Evolutionary conservation across 2,329 filamentous ascomycete species (phyloP).

Genomic region (Aspergillus pseudoterreus): DNA sequence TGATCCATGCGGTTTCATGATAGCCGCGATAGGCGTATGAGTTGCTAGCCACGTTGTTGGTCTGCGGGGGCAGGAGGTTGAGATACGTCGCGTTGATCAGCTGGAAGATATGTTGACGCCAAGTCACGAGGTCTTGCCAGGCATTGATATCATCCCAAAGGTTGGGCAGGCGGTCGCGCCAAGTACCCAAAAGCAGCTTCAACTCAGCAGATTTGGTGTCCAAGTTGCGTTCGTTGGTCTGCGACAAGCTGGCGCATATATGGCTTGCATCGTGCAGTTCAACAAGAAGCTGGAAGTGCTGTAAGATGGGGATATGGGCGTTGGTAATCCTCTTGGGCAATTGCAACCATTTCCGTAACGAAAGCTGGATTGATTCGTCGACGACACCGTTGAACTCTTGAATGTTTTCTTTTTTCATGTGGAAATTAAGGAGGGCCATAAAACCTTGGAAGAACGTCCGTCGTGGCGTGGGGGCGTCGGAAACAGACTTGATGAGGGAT

Average conservation of each 20-base stretch:
- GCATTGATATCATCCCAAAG: constrained; percentile 99
- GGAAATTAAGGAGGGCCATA: constrained; percentile 91
- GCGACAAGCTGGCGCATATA: constrained; percentile 85
- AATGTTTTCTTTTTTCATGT: constrained; percentile 77
- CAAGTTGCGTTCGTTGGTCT: constrained; percentile 78
- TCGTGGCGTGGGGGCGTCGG: constrained; percentile 91
- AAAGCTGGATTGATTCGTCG: constrained; percentile 95
- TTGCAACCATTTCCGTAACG: constrained; percentile 98
- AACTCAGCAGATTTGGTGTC: constrained; percentile 94
- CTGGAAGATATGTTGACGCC: constrained; percentile 98
- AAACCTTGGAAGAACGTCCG: constrained; percentile 98
- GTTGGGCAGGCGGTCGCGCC: constrained; percentile 93
- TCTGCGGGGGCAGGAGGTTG: constrained; percentile 72
- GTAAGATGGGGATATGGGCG: constrained; percentile 88
- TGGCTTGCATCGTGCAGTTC: constrained; percentile 96
- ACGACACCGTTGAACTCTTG: constrained; percentile 85
- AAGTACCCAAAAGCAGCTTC: constrained; percentile 87
- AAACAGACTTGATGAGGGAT: constrained; percentile 91
- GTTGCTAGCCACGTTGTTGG: constrained; percentile 78
- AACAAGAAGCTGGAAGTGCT: constrained; percentile 97
- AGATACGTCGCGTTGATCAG: constrained; percentile 95
- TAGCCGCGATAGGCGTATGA: constrained; percentile 97
- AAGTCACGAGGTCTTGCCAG: constrained; percentile 99
- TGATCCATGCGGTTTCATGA: constrained; percentile 99
- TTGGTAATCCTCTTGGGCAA: constrained; percentile 90